phyloP scores from a whole-genome alignment of 176 grass and related monocot genomes.

The Cenchrus fungigraminus region DNA sequence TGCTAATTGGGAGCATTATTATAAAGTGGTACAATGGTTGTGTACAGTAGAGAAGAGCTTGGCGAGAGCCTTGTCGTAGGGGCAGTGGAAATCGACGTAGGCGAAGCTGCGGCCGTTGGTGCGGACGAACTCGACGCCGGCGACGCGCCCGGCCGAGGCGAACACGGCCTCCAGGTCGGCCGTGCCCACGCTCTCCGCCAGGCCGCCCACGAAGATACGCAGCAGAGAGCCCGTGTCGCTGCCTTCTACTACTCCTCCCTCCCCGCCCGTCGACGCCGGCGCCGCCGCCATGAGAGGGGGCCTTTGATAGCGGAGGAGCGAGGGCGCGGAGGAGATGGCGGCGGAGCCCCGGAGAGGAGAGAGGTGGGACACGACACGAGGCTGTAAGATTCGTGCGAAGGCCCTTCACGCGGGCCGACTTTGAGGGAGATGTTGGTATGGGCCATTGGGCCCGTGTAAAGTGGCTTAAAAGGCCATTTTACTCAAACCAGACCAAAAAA shows the following conservation, averaged over 20 bases:
- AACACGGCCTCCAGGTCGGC: conserved; percentile 68
- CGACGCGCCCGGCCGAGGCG: conserved; percentile 54
- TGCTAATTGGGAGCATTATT: not conserved
- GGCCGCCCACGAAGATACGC: conserved; percentile 75
- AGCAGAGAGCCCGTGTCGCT: not conserved
- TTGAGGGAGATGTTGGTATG: not conserved
- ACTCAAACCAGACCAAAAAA: not conserved
- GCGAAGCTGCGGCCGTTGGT: conserved; percentile 71
- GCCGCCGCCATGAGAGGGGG: conserved; percentile 38
- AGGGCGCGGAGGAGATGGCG: not conserved
- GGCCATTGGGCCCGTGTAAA: not conserved
- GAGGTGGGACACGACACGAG: not conserved
- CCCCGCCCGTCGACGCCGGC: not conserved
- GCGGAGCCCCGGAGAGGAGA: not conserved
- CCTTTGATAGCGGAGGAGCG: not conserved
- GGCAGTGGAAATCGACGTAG: conserved; percentile 81
- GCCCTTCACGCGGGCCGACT: not conserved
- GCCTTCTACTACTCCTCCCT: not conserved
- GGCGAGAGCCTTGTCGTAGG: conserved; percentile 70
- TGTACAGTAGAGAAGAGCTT: conserved; percentile 84
- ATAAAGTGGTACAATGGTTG: not conserved
- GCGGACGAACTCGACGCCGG: conserved; percentile 70
- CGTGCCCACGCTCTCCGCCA: conserved; percentile 55
- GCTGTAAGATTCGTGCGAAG: conserved; percentile 39
- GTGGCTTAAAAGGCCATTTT: not conserved